phyloP scores from a whole-genome alignment of 2,329 filamentous ascomycete species.

The Diaporthe velutina region DNA sequence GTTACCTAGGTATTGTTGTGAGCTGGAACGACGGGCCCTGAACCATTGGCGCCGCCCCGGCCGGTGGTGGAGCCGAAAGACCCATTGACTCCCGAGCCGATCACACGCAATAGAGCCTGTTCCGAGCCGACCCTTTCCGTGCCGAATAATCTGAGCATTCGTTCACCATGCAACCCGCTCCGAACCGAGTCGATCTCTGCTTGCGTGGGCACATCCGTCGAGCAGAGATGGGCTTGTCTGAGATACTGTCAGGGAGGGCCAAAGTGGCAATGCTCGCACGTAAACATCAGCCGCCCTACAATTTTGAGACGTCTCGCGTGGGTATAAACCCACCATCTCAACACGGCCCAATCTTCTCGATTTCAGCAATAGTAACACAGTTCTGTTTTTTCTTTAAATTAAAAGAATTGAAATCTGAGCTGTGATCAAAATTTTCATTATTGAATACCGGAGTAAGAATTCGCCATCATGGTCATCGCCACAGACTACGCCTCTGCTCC shows the following conservation, averaged over 20 bases:
- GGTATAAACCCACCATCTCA: background rate
- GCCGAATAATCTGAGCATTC: background rate
- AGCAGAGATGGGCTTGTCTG: background rate
- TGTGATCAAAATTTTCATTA: background rate
- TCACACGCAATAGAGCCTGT: too few relatives aligned
- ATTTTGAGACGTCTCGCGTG: background rate
- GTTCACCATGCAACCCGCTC: background rate
- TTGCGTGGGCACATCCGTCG: background rate
- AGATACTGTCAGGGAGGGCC: background rate
- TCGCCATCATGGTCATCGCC: constrained; percentile 13
- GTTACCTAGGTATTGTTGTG: background rate
- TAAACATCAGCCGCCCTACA: background rate
- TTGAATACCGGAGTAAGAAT: background rate
- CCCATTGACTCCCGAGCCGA: constrained; percentile 8
- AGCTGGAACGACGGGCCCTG: background rate
- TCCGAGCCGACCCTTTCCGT: background rate
- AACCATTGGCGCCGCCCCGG: background rate
- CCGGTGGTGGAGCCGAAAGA: background rate
- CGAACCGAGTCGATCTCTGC: background rate
- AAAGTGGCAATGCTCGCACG: background rate
- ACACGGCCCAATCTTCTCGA: background rate
- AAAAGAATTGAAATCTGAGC: too few relatives aligned
- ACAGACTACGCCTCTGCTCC: constrained; percentile 47
- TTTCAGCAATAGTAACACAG: background rate
- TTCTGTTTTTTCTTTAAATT: too few relatives aligned